These are phyloP conservation scores for Chimonanthus praecox DNA, from an alignment of 164 flowering plant species.

Conservation along the genomic window DNA sequence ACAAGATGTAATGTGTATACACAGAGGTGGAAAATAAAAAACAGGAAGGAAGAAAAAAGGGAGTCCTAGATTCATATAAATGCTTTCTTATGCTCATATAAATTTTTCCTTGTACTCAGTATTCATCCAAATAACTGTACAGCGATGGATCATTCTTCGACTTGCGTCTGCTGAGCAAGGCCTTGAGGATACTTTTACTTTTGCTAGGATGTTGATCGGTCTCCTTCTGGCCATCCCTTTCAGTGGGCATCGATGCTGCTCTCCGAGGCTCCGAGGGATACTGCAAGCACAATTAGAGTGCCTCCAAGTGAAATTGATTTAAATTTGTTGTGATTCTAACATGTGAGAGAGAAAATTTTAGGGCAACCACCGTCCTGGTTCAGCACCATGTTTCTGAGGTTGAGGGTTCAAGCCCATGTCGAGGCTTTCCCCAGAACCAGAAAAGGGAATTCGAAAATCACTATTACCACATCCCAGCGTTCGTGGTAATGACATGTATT, in stretches of 20 bases:
- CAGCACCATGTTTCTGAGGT: no score
- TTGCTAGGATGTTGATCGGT: constrained; percentile 53
- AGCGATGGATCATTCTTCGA: constrained; percentile 64
- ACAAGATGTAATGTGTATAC: no score
- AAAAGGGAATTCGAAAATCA: not conserved
- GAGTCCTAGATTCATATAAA: not conserved
- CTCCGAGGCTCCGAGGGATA: constrained; percentile 53
- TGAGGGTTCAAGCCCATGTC: not conserved
- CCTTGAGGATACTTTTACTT: constrained; percentile 66
- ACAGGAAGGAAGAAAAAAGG: not conserved
- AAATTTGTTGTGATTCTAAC: no score
- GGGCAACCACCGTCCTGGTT: no score
- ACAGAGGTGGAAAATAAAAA: not conserved
- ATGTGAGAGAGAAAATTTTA: not conserved
- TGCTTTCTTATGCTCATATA: not conserved
- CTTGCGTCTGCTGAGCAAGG: constrained; percentile 68
- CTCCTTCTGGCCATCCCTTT: constrained; percentile 39
- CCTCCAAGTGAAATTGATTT: not conserved
- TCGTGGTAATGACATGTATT: not conserved
- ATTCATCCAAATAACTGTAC: constrained; percentile 70
- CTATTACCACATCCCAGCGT: not conserved
- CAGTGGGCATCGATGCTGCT: constrained; percentile 67
- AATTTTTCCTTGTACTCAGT: constrained; percentile 22
- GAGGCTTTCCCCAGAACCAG: not conserved
- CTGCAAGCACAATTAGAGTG: constrained; percentile 25